These are phyloP conservation scores for Sanguinoderma infundibulare DNA, from an alignment of 1,284 basidiomycete species.

Conservation along the genomic window DNA sequence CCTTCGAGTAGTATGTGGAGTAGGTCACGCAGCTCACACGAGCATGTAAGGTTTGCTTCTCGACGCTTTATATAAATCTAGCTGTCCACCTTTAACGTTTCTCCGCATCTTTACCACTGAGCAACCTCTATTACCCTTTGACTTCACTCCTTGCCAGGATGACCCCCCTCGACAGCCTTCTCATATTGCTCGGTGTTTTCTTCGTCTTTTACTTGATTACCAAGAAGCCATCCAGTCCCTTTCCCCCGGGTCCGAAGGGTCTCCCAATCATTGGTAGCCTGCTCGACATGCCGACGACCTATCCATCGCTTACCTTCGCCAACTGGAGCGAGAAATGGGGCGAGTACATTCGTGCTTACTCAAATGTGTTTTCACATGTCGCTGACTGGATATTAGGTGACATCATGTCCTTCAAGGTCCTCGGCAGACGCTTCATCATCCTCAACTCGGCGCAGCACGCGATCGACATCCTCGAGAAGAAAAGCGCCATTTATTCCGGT, in stretches of 20 bases:
- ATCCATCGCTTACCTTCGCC: conserved; percentile 60
- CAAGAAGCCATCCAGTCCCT: conserved; percentile 4
- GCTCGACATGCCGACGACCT: conserved; percentile 22
- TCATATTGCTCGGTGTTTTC: conserved; percentile 5
- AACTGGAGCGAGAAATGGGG: conserved; percentile 51
- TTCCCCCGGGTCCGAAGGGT: conserved; percentile 27
- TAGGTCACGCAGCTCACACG: no score
- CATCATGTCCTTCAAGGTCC: conserved; percentile 58
- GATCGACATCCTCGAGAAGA: conserved; percentile 68
- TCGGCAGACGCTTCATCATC: conserved; percentile 64
- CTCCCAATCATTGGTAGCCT: conserved; percentile 29
- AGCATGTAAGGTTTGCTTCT: no score
- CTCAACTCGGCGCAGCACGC: conserved; percentile 59
- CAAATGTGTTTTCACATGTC: no score
- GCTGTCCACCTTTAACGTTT: no score
- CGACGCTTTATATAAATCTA: no score
- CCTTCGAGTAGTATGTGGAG: no score
- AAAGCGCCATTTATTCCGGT: conserved; percentile 68
- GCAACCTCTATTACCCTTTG: no score
- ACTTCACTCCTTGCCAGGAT: no score
- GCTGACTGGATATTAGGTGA: conserved; percentile 54
- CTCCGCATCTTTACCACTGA: neutral
- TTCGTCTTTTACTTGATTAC: conserved; percentile 32
- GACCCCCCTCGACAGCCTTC: neutral
- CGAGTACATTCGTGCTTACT: conserved; percentile 1